phyloP scores from a whole-genome alignment of 305 asterid species.

The Fraxinus paxiana region DNA sequence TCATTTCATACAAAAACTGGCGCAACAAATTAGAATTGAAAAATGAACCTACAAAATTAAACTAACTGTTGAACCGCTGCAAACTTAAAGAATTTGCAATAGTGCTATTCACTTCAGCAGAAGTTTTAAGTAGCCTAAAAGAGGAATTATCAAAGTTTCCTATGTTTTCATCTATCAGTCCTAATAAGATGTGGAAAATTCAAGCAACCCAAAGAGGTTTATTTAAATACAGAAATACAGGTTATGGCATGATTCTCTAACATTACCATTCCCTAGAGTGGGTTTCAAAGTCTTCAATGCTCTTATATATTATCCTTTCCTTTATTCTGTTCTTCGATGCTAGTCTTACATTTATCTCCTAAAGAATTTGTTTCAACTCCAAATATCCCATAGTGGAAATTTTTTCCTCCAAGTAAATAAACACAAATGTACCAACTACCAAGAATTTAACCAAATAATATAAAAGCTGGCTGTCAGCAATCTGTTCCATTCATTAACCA shows the following conservation, averaged over 20 bases:
- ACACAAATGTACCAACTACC: background rate
- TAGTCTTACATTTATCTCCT: background rate
- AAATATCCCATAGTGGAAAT: background rate
- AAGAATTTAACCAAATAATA: background rate
- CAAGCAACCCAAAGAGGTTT: background rate
- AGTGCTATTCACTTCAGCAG: background rate
- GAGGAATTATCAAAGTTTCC: background rate
- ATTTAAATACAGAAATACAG: background rate
- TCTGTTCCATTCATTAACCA: background rate
- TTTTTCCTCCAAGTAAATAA: background rate
- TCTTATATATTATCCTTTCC: background rate
- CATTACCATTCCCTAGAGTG: background rate
- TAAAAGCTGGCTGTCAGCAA: background rate
- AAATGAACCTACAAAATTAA: background rate
- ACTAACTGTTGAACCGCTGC: constrained; percentile 13
- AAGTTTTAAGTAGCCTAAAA: constrained; percentile 8
- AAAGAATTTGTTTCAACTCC: background rate
- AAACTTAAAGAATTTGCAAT: constrained; percentile 1
- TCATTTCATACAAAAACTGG: background rate
- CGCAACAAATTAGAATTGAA: constrained; percentile 3
- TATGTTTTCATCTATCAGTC: background rate
- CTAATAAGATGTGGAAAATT: background rate
- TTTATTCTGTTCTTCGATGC: background rate
- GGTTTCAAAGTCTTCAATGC: background rate
- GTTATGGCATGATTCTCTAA: background rate